Conservation (phyloP, 176 grass and related monocot genomes). For the Carex cristatella region DNA sequence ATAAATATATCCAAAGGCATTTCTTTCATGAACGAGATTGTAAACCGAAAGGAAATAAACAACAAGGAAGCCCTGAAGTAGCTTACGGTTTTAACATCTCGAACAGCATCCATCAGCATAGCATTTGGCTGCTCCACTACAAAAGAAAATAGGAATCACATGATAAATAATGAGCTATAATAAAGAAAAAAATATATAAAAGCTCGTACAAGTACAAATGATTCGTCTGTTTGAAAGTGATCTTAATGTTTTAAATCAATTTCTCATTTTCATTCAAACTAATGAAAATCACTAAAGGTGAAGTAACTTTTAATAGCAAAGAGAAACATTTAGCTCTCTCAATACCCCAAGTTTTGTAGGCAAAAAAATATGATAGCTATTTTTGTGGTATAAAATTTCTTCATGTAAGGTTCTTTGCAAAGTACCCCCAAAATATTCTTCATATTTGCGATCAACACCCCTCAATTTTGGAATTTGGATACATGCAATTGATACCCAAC, state of each 20-base stretch:
- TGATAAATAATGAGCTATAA: conserved; percentile 15
- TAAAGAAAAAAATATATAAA: not conserved
- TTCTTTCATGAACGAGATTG: not conserved
- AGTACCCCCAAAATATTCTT: not conserved
- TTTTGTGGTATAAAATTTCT: not conserved
- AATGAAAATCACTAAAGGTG: not conserved
- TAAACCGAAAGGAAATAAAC: not conserved
- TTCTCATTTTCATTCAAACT: not conserved
- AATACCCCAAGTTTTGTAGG: not conserved
- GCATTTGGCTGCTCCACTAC: conserved; percentile 92
- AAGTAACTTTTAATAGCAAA: conserved; percentile 1
- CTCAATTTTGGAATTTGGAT: not conserved
- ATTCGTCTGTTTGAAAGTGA: not conserved
- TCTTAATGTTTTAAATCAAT: not conserved
- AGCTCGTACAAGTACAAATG: not conserved
- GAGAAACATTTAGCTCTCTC: not conserved
- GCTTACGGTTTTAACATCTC: conserved; percentile 79
- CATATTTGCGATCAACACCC: not conserved
- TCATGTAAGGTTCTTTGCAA: not conserved
- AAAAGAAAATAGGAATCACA: conserved; percentile 17
- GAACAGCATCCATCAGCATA: conserved; percentile 79
- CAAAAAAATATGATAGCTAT: not conserved
- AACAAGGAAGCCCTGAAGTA: not conserved
- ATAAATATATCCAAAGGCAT: not conserved
- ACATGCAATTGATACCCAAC: not conserved